Conservation (phyloP, 148 eudicot species). For the Camellia granthamiana region DNA sequence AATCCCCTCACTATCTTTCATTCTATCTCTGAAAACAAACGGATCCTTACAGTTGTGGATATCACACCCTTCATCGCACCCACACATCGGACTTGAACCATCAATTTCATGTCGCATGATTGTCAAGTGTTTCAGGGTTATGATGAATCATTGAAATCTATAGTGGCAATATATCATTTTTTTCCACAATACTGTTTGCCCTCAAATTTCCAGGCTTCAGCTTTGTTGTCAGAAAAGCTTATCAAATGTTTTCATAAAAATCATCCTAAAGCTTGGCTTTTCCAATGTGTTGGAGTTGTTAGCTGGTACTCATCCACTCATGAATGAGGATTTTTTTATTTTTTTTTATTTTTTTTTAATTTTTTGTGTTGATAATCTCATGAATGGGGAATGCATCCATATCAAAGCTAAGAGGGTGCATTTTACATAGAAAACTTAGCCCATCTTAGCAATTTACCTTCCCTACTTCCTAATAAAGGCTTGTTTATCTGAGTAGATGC, state of each 20-base stretch:
- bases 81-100: background rate
- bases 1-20: too few relatives aligned
- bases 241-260: too few relatives aligned
- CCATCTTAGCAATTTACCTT: background rate
- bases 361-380: background rate
- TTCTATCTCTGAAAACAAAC: too few relatives aligned
- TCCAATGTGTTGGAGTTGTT: too few relatives aligned
- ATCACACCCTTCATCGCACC: background rate
- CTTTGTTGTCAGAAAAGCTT: too few relatives aligned
- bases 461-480: too few relatives aligned
- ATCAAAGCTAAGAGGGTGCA: background rate
- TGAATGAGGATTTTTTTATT: too few relatives aligned
- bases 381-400: background rate
- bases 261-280: background rate
- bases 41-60: too few relatives aligned
- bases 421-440: too few relatives aligned
- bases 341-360: too few relatives aligned
- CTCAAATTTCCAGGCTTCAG: background rate
- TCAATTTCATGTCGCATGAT: background rate
- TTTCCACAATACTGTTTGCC: too few relatives aligned
- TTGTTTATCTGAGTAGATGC: background rate
- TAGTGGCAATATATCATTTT: background rate
- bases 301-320: background rate
- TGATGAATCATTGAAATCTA: too few relatives aligned
- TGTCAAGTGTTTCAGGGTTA: background rate